Conservation (phyloP, 1,139 yeast genomes). For the Magnusiomyces suaveolens region DNA sequence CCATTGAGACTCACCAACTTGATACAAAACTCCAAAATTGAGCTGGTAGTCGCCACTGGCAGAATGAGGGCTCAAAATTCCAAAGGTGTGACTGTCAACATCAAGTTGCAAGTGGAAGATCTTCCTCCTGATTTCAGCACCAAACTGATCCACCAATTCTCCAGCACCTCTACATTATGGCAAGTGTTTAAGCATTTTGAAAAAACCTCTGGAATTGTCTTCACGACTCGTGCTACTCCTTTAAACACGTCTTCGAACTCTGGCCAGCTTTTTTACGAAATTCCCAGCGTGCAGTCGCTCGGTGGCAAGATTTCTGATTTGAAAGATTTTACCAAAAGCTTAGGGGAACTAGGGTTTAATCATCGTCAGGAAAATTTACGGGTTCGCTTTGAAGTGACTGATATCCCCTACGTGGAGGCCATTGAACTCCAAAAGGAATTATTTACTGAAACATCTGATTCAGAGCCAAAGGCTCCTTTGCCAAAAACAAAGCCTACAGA, state of each 20-base stretch:
- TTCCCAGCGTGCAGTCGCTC: constrained; percentile 24
- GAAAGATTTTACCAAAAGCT: constrained; percentile 20
- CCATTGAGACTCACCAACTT: constrained; percentile 25
- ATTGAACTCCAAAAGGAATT: constrained; percentile 16
- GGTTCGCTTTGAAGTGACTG: constrained; percentile 22
- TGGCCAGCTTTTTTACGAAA: constrained; percentile 19
- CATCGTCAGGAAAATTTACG: constrained; percentile 23
- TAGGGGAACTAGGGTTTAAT: constrained; percentile 22
- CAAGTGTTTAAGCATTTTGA: constrained; percentile 23
- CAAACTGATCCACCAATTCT: constrained; percentile 21
- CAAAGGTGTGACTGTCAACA: constrained; percentile 15
- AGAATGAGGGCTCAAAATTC: constrained; percentile 11
- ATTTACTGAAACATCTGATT: not conserved
- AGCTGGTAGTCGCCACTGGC: constrained; percentile 18
- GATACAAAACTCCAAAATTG: constrained; percentile 26
- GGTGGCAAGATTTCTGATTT: constrained; percentile 18
- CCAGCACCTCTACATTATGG: constrained; percentile 20
- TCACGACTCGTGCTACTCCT: constrained; percentile 20
- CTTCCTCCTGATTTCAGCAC: constrained; percentile 21
- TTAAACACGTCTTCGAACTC: constrained; percentile 12
- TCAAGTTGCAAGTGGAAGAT: constrained; percentile 23
- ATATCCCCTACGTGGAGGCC: constrained; percentile 19
- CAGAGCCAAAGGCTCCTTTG: not conserved
- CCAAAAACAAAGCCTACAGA: not conserved
- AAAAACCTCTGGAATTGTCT: constrained; percentile 22